A percentile compares a stretch with the other conserved stretches of the same genome.
Evolutionary conservation across 2,329 filamentous ascomycete species (phyloP).

Genomic region (Bipolaris gigantea): DNA sequence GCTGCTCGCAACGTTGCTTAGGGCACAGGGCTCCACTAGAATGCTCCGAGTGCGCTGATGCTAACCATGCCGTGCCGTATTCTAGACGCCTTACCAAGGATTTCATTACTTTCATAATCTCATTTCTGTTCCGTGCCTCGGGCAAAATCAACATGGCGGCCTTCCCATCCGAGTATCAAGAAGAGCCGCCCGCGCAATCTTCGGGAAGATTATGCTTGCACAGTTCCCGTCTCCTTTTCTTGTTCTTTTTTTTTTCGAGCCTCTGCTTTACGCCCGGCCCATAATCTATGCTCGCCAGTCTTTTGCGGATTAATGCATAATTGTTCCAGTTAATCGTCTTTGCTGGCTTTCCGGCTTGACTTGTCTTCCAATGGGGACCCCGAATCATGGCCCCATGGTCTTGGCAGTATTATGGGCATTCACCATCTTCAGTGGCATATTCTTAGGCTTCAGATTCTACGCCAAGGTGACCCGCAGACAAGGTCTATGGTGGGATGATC

Average conservation of each 20-base stretch:
- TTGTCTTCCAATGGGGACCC: slow-evolving; percentile 13
- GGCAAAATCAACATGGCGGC: slow-evolving; percentile 2
- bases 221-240: background rate
- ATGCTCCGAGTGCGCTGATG: slow-evolving; percentile 1
- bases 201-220: slow-evolving; percentile 2
- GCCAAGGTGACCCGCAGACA: slow-evolving; percentile 31
- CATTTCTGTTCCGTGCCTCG: background rate
- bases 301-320: slow-evolving; percentile 1
- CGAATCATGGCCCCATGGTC: slow-evolving; percentile 30
- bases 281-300: background rate
- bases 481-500: slow-evolving; percentile 36
- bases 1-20: no score
- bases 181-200: background rate
- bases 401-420: slow-evolving; percentile 32
- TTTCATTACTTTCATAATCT: slow-evolving; percentile 1
- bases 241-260: background rate
- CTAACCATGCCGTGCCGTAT: slow-evolving; percentile 8
- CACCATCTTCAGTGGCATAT: slow-evolving; percentile 22
- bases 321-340: background rate
- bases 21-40: background rate
- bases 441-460: slow-evolving; percentile 31
- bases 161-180: background rate
- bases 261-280: background rate
- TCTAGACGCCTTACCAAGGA: background rate
- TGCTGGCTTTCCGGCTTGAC: slow-evolving; percentile 4